Evolutionary conservation across 495 filamentous ascomycete species (phyloP).

Genomic region (Parachaetomium inaequale): DNA sequence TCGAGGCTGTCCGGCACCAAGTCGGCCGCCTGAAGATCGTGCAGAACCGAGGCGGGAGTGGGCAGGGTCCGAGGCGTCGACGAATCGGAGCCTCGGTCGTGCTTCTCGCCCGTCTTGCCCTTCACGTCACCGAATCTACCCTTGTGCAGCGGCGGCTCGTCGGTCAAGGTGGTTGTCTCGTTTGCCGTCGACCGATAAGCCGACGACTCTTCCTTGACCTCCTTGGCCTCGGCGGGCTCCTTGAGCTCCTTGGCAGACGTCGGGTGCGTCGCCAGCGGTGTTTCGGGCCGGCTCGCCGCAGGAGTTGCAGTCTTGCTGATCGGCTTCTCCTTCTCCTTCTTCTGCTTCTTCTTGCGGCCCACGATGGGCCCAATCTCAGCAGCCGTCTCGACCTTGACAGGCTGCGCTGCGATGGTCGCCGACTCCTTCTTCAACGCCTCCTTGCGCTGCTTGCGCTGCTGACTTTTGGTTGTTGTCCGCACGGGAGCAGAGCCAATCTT

Average conservation of each 20-base stretch:
- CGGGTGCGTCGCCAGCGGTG: conserved; percentile 30
- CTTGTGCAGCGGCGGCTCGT: conserved; percentile 22
- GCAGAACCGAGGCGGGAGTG: conserved; percentile 34
- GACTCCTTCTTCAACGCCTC: conserved; percentile 61
- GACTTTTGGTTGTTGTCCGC: conserved; percentile 80
- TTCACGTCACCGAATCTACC: conserved; percentile 13
- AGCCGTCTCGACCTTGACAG: conserved; percentile 53
- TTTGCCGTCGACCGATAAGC: conserved; percentile 33
- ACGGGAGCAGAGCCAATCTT: conserved; percentile 76
- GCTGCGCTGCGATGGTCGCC: conserved; percentile 44
- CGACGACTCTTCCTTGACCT: conserved; percentile 31
- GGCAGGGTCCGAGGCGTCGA: conserved; percentile 28
- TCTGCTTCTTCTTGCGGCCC: conserved; percentile 86
- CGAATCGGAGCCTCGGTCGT: conserved; percentile 1
- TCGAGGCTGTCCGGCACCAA: conserved; percentile 26
- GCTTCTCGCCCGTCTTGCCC: conserved; percentile 16
- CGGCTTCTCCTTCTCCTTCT: conserved; percentile 58
- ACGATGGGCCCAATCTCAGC: conserved; percentile 77
- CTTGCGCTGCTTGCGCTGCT: conserved; percentile 82
- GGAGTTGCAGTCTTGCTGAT: conserved; percentile 27
- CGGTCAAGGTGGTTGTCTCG: conserved; percentile 34
- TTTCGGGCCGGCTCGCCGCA: conserved; percentile 39
- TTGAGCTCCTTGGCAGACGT: conserved; percentile 34
- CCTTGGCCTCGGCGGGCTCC: conserved; percentile 29
- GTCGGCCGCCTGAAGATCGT: conserved; percentile 32